Base-by-base conservation (phyloP, 2,329 filamentous ascomycete genomes). In the Incumbomyces lentus region DNA sequence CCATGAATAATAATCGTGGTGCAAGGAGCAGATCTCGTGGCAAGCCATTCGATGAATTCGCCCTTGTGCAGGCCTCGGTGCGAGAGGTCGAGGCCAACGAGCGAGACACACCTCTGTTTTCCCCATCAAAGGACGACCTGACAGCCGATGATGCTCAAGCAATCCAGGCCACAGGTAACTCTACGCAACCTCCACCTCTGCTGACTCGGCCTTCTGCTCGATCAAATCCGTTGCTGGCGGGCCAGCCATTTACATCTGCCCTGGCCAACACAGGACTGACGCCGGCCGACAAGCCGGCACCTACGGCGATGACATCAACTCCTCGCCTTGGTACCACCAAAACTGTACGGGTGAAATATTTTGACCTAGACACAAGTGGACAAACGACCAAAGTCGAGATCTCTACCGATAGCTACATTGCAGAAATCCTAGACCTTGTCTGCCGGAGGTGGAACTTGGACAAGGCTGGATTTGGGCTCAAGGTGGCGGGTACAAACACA, bases 1-100 rank as follows among this genome's bases (percentile, higher is more conserved):
- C 79, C 0, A 80, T 76, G 2, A 82, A 82, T 63, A 82, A 82
- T 59, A 81, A 79, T 52, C 71, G 78, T 34, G 75, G 74, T 22
- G 74, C 62, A 18, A 69, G 78, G 44, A 72, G 74, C 5, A 66
- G 79, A 42, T 72, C 75, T 36, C 67, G 78, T 48, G 79, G 79
- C 37, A 81, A 79, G 58, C 76, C 76, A 1, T 82, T 78, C 64
- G 79, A 82, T 55, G 79, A 82, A 52, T 82, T 82, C 58, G 79
- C 75, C 14, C 68, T 82, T 1, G 78, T 82, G 1, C 73, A 79
- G 56, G 79, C 78, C 12, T 73, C 69, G 2, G 65, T 70, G 36
- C 64, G 67, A 14, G 74, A 80, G 48, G 72, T 74, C 51, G 65
- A 67, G 41, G 76, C 79, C 52, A 79, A 81, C 48, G 75, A 81